A percentile compares a stretch with the other conserved stretches of the same genome.
These are phyloP conservation scores for Xylogone sp. DNA, from an alignment of 2,329 filamentous ascomycete species.

Conservation along the genomic window DNA sequence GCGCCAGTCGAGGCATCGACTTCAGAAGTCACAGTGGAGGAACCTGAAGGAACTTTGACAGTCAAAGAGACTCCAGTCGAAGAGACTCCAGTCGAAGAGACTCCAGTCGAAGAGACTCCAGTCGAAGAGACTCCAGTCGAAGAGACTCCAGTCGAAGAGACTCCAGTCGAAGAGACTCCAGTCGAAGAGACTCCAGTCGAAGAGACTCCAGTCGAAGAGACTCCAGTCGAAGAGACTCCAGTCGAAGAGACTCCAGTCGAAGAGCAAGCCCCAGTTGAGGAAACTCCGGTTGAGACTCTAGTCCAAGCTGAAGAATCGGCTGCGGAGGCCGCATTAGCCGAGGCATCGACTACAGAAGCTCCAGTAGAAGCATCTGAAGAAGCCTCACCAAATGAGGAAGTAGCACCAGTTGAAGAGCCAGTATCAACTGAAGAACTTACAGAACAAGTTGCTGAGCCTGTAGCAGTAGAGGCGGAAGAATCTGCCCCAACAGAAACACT, in stretches of 20 bases:
- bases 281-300: too few relatives aligned
- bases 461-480: not conserved
- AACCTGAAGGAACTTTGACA: too few relatives aligned
- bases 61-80: too few relatives aligned
- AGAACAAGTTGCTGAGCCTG: not conserved
- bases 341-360: not conserved
- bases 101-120: too few relatives aligned
- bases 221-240: not conserved
- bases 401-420: conserved; percentile 3
- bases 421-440: too few relatives aligned
- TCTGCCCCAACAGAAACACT: not conserved
- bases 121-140: too few relatives aligned
- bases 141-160: not conserved
- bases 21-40: too few relatives aligned
- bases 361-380: not conserved
- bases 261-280: too few relatives aligned
- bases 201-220: too few relatives aligned
- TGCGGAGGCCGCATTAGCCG: not conserved
- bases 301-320: not conserved
- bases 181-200: too few relatives aligned
- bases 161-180: too few relatives aligned
- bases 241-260: not conserved
- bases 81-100: too few relatives aligned
- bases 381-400: conserved; percentile 1
- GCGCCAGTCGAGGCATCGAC: not conserved